Conservation (phyloP, 805 yeast species). For the Schizosaccharomyces osmophilus region DNA sequence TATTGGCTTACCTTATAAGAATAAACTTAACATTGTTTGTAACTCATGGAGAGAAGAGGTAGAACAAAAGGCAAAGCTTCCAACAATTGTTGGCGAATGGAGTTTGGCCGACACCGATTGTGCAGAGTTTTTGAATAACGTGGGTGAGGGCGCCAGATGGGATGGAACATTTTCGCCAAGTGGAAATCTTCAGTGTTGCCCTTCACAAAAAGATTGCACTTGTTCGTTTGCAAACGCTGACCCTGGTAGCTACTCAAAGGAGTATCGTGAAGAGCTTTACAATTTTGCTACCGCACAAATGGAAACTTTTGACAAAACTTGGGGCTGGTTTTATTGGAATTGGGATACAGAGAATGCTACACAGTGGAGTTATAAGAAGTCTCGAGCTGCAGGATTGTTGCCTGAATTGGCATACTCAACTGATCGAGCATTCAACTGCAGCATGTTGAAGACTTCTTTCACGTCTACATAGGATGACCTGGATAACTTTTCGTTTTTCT, state of each 20-base stretch:
- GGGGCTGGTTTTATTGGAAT: constrained; percentile 60
- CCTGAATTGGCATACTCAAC: constrained; percentile 12
- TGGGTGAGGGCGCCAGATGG: constrained; percentile 51
- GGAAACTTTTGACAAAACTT: constrained; percentile 42
- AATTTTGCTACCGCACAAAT: constrained; percentile 58
- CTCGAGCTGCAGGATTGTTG: constrained; percentile 11
- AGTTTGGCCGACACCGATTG: constrained; percentile 72
- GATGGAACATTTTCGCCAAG: constrained; percentile 27
- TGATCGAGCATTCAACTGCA: neutral
- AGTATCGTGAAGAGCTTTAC: constrained; percentile 30
- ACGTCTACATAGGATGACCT: neutral
- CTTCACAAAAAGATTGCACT: constrained; percentile 29
- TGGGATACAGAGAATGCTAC: constrained; percentile 25
- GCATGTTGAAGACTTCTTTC: neutral
- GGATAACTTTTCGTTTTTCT: too few relatives aligned
- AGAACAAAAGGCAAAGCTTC: constrained; percentile 20
- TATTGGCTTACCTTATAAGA: constrained; percentile 12
- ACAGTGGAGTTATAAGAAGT: constrained; percentile 15
- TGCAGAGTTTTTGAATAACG: constrained; percentile 62
- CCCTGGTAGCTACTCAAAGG: constrained; percentile 27
- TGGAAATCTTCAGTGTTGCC: constrained; percentile 8
- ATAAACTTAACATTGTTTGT: constrained; percentile 16
- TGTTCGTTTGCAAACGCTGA: constrained; percentile 19
- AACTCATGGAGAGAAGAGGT: constrained; percentile 18
- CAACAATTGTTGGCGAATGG: constrained; percentile 54